A percentile compares a stretch with the other conserved stretches of the same genome.
Evolutionary conservation across 768 basidiomycete species (phyloP).

Genomic region (Lactifluus echinatus): DNA sequence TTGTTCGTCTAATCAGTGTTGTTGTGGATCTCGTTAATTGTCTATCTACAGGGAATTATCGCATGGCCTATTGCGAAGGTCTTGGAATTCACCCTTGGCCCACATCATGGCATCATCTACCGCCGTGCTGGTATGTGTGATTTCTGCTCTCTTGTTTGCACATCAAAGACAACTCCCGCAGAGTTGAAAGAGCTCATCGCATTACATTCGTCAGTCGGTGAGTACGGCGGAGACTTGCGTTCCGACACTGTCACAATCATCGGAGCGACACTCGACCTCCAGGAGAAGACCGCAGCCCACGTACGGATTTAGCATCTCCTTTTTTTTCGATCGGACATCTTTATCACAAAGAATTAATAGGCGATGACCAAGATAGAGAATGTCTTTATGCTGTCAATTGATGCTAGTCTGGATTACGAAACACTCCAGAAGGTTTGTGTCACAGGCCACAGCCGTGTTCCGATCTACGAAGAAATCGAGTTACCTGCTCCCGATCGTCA

Average conservation of each 20-base stretch:
- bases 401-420: slow-evolving; percentile 74
- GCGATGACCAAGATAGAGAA: slow-evolving; percentile 76
- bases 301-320: background rate
- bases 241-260: slow-evolving; percentile 85
- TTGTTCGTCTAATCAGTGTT: slow-evolving; percentile 37
- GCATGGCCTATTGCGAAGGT: slow-evolving; percentile 84
- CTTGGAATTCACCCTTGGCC: slow-evolving; percentile 66
- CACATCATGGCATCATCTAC: slow-evolving; percentile 89
- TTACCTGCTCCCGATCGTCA: slow-evolving; percentile 17
- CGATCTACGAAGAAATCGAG: slow-evolving; percentile 22
- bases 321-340: background rate
- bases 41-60: slow-evolving; percentile 45
- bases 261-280: slow-evolving; percentile 80
- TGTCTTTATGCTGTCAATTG: slow-evolving; percentile 85
- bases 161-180: background rate
- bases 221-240: slow-evolving; percentile 79
- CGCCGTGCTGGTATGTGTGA: slow-evolving; percentile 42
- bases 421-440: slow-evolving; percentile 35
- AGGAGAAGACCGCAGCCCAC: slow-evolving; percentile 73
- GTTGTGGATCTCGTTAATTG: background rate
- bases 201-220: slow-evolving; percentile 65
- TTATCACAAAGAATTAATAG: slow-evolving; percentile 23
- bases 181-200: slow-evolving; percentile 86
- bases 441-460: slow-evolving; percentile 22
- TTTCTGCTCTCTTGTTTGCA: background rate